These are phyloP conservation scores for Aspergillus sp. DNA, from an alignment of 2,329 filamentous ascomycete species.

Conservation along the genomic window DNA sequence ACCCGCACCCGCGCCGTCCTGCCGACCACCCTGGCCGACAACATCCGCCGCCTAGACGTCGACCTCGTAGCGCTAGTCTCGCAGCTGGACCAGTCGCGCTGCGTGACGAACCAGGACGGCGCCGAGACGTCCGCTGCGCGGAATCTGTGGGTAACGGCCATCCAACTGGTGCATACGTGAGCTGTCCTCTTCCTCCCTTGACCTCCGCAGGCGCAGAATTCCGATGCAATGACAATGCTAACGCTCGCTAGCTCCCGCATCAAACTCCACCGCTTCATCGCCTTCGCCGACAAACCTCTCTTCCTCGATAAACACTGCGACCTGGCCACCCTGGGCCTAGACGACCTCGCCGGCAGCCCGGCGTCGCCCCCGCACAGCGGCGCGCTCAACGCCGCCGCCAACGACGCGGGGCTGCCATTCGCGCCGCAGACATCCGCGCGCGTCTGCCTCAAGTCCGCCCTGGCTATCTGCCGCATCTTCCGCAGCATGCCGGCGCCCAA, in stretches of 20 bases:
- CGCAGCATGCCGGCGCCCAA: constrained; percentile 16
- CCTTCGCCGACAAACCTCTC: constrained; percentile 24
- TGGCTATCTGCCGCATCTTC: constrained; percentile 17
- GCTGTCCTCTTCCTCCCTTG: too few relatives aligned
- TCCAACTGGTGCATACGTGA: too few relatives aligned
- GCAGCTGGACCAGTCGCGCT: constrained; percentile 15
- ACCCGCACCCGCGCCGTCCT: constrained; percentile 1
- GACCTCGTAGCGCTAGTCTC: constrained; percentile 9
- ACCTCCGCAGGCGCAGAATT: too few relatives aligned
- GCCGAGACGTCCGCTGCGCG: constrained; percentile 16
- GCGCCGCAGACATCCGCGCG: constrained; percentile 22
- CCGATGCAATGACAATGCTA: too few relatives aligned
- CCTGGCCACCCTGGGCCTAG: constrained; percentile 17
- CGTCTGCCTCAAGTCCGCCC: constrained; percentile 25
- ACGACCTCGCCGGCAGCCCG: constrained; percentile 3
- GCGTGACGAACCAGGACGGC: constrained; percentile 11
- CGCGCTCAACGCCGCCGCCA: neutral
- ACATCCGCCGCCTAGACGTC: constrained; percentile 15
- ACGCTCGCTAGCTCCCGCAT: constrained; percentile 15
- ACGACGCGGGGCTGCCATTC: constrained; percentile 23
- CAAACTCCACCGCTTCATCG: constrained; percentile 23
- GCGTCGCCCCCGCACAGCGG: neutral
- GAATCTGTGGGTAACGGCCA: constrained; percentile 6
- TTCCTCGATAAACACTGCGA: constrained; percentile 25
- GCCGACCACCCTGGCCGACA: neutral